These are phyloP conservation scores for Eragrostis tef DNA, from an alignment of 202 grass and related monocot genomes.

Conservation along the genomic window DNA sequence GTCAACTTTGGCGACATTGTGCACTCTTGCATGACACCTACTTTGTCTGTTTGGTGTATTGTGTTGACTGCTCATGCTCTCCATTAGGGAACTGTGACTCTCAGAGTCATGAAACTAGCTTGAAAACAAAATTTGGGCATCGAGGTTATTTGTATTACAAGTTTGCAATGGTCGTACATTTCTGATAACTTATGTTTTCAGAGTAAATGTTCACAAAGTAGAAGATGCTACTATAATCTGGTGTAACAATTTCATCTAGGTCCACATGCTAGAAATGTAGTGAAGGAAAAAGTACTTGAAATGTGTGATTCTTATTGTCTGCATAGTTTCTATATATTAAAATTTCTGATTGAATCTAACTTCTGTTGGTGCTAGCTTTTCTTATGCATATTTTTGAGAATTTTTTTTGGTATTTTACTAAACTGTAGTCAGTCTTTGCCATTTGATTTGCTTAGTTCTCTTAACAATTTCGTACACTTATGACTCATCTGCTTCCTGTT, in stretches of 20 bases:
- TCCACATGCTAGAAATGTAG: neutral
- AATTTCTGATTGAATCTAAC: neutral
- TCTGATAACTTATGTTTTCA: conserved; percentile 8
- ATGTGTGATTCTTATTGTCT: neutral
- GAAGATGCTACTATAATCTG: neutral
- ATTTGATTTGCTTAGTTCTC: conserved; percentile 1
- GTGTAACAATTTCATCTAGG: neutral
- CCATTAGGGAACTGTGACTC: no score
- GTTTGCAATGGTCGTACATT: neutral
- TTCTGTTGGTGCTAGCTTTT: neutral
- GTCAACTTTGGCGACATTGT: no score
- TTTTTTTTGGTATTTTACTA: neutral
- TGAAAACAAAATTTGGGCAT: neutral
- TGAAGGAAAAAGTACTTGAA: neutral
- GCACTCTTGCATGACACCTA: no score
- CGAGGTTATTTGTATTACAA: neutral
- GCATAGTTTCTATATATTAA: neutral
- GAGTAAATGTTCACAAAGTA: conserved; percentile 12
- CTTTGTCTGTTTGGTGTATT: no score
- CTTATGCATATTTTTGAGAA: neutral
- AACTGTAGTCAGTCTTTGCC: neutral
- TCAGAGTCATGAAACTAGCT: neutral
- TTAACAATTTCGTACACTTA: neutral
- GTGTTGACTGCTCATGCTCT: no score
- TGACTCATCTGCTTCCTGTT: neutral